Base-by-base conservation (phyloP, 2,329 filamentous ascomycete species). In the Helminthosporium solani region DNA sequence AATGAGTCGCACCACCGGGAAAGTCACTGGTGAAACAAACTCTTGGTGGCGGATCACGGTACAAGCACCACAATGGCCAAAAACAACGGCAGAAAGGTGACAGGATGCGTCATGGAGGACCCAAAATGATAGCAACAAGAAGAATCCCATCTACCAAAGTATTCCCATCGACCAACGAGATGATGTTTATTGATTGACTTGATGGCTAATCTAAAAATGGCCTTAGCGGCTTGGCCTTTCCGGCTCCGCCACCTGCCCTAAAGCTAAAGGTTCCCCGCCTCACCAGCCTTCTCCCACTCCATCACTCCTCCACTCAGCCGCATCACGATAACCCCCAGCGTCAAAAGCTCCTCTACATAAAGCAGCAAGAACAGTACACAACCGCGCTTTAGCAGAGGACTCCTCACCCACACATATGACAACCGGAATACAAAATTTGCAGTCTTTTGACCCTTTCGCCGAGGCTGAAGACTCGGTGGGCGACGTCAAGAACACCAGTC, bases 391-490 rank as follows among this genome's bases (percentile, higher is more conserved):
- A 57, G 56, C 60, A 62, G 54, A 57, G 56, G 56, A 55, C 41
- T 40, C 53, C 49, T 53, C 60, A 59, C 55, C 58, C 61, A 63
- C 60, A 61, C 60, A 59, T 58, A 66, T 67, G 61, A 61, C 71
- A 60, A 66, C 63, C 54, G 60, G 63, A 54, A 64, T 64, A 53
- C 63, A 63, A 52, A 96, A 64, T 56, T 59, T 64, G 52, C 61
- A 63, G n/a, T n/a, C 16, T 7, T 18, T 8, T 7, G 94, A 99
- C 87, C 94, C 94, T 87, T 99, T 99, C 90, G 94, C 94, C 87
- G 94, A 97, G 89, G 94, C 91, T 85, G 94, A 96, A 89, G 92
- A 96, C 86, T 91, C 95, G 77, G 90, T 87, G 76, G 91, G 90
- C 82, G 88, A 95, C 79, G 87, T 85, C 74, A 94, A 94, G 79